These are phyloP conservation scores for Paracamarosporium sp. DNA, from an alignment of 2,329 filamentous ascomycete species.

Conservation along the genomic window DNA sequence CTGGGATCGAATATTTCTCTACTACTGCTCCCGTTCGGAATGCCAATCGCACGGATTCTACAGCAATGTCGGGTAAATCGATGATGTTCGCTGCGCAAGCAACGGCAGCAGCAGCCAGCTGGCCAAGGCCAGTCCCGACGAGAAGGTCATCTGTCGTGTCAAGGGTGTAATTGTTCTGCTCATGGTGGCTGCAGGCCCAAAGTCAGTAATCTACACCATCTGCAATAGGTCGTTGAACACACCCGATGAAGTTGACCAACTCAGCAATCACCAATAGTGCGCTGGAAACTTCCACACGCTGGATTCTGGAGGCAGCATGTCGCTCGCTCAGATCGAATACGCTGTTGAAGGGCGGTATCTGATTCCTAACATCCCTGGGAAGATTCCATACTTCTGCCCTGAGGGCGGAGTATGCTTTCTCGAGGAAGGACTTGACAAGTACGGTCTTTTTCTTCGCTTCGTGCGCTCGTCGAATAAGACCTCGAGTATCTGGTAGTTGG, in stretches of 20 bases:
- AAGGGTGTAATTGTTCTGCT: background rate
- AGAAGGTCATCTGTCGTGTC: slow-evolving; percentile 1
- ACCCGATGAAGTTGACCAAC: slow-evolving; percentile 9
- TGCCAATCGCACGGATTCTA: slow-evolving; percentile 7
- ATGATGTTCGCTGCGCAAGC: slow-evolving; percentile 9
- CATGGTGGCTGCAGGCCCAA: slow-evolving; percentile 1
- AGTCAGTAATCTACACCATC: background rate
- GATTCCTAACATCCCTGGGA: background rate
- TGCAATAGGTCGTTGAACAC: background rate
- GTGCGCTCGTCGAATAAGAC: slow-evolving; percentile 10
- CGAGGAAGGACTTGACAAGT: slow-evolving; percentile 12
- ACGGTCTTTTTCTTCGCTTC: slow-evolving; percentile 8
- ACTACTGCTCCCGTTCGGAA: slow-evolving; percentile 9
- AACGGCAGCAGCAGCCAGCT: slow-evolving; percentile 7
- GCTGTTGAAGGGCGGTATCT: slow-evolving; percentile 13
- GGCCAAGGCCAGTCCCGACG: slow-evolving; percentile 6
- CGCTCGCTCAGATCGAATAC: slow-evolving; percentile 13
- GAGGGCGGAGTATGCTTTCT: slow-evolving; percentile 9
- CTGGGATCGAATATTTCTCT: slow-evolving; percentile 4
- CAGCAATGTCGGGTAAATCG: slow-evolving; percentile 8
- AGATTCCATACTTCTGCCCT: slow-evolving; percentile 11
- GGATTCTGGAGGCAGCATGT: slow-evolving; percentile 4
- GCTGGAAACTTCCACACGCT: slow-evolving; percentile 12
- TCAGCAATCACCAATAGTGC: slow-evolving; percentile 9
- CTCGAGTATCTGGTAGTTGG: slow-evolving; percentile 9